These are phyloP conservation scores for Chlorella sp. DNA, from an alignment of 139 green algal genomes.

Conservation along the genomic window DNA sequence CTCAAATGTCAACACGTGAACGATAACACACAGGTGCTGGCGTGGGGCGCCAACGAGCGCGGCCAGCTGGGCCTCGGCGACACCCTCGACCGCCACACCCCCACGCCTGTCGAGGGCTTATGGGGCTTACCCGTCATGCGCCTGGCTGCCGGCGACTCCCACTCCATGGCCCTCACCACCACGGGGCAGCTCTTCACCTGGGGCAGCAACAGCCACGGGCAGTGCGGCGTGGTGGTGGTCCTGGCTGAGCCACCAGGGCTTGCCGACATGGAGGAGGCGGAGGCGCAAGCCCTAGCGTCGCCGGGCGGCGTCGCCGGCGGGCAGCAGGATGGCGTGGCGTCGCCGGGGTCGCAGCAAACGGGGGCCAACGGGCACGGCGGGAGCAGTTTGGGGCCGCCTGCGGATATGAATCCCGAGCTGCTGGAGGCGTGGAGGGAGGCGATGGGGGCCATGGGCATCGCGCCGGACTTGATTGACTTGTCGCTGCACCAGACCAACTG, in stretches of 20 bases:
- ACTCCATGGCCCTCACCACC: constrained; percentile 75
- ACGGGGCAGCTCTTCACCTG: constrained; percentile 83
- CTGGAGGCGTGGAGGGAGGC: not conserved
- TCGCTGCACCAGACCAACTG: not conserved
- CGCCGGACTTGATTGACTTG: not conserved
- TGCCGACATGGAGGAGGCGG: too few species aligned
- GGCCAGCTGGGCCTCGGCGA: constrained; percentile 50
- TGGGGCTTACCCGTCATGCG: constrained; percentile 29
- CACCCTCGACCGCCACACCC: constrained; percentile 37
- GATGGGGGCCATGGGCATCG: not conserved
- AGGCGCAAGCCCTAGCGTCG: too few species aligned
- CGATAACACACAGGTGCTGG: constrained; percentile 53
- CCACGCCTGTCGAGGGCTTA: constrained; percentile 25
- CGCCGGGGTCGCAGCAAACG: too few species aligned
- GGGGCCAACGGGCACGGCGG: too few species aligned
- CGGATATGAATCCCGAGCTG: not conserved
- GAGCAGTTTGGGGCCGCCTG: too few species aligned
- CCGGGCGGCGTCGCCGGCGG: too few species aligned
- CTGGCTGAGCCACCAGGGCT: constrained; percentile 18
- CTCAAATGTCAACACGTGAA: not conserved
- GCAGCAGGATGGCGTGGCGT: not conserved
- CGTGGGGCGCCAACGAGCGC: constrained; percentile 31
- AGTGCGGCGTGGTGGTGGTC: constrained; percentile 75
- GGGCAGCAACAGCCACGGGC: constrained; percentile 74
- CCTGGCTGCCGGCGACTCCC: constrained; percentile 69